phyloP scores from a whole-genome alignment of 2,329 filamentous ascomycete species.

The Mycocentrospora acerina region DNA sequence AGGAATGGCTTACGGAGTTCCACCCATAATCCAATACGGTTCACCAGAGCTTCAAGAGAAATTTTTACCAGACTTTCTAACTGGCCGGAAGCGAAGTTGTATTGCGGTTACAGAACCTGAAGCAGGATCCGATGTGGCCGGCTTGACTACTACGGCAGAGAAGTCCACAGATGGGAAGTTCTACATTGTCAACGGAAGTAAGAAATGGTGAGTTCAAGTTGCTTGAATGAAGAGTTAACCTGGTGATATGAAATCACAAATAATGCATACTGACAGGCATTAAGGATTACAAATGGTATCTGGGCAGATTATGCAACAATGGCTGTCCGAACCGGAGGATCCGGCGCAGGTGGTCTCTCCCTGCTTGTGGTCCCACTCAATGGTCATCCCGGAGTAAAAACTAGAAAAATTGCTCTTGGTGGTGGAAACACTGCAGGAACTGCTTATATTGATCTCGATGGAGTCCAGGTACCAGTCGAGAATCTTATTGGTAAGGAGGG shows the following conservation, averaged over 20 bases:
- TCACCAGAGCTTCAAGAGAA: too few species aligned
- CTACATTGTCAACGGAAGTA: background rate
- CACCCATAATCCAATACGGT: too few species aligned
- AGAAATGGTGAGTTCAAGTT: too few species aligned
- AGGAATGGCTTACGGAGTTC: background rate
- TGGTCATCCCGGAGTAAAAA: conserved; percentile 64
- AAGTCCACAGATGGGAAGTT: background rate
- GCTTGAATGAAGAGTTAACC: too few species aligned
- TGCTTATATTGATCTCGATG: conserved; percentile 74
- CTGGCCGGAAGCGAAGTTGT: background rate
- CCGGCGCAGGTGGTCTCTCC: conserved; percentile 63
- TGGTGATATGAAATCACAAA: too few species aligned
- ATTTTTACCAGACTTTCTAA: background rate
- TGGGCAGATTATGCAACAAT: conserved; percentile 69
- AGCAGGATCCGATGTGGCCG: conserved; percentile 1
- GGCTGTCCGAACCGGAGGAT: conserved; percentile 72
- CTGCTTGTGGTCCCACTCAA: conserved; percentile 72
- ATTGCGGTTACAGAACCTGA: conserved; percentile 1
- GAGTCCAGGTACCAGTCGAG: conserved; percentile 69
- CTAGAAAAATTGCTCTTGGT: conserved; percentile 66
- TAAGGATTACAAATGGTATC: conserved; percentile 56
- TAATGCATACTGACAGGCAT: too few species aligned
- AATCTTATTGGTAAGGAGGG: conserved; percentile 72
- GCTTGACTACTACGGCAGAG: background rate
- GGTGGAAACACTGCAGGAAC: conserved; percentile 68